A percentile compares a stretch with the other conserved stretches of the same genome.
Conservation (phyloP, 2,329 filamentous ascomycete genomes). For the Cladophialophora yegresii region DNA sequence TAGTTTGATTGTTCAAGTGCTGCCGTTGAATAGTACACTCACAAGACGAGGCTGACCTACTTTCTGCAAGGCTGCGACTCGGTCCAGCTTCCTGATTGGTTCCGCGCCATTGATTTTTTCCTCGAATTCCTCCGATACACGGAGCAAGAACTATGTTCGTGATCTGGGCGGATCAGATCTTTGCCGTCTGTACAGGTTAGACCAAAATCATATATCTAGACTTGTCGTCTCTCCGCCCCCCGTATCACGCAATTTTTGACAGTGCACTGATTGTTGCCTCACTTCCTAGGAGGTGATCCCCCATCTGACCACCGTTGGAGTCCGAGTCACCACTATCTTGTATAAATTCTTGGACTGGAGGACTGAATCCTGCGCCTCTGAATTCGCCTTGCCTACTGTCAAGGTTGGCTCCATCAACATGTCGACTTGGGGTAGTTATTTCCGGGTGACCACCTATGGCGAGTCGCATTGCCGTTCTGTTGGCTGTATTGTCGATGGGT, state of each 20-base stretch:
- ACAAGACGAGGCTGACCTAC: background rate
- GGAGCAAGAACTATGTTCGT: background rate
- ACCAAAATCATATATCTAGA: background rate
- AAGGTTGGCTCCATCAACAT: constrained; percentile 53
- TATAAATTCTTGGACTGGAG: too few relatives aligned
- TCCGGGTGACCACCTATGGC: constrained; percentile 81
- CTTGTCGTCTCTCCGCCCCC: background rate
- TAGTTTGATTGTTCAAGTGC: too few relatives aligned
- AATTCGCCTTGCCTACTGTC: background rate
- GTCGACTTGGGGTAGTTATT: constrained; percentile 85
- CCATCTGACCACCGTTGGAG: background rate
- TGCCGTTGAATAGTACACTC: background rate
- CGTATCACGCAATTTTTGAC: too few relatives aligned
- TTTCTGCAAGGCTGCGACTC: constrained; percentile 4
- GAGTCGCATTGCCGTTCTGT: constrained; percentile 91
- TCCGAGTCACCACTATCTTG: background rate
- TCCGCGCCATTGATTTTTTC: background rate
- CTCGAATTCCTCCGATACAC: constrained; percentile 1
- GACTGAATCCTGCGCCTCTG: background rate
- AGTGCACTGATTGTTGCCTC: too few relatives aligned
- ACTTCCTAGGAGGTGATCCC: background rate
- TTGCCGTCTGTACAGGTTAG: background rate
- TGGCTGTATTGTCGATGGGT: constrained; percentile 92
- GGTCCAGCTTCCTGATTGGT: constrained; percentile 8
- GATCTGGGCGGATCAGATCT: background rate